Evolutionary conservation across 495 filamentous ascomycete genomes (phyloP), one percentile per base, ranked within the genome.

Genomic region (Penicillium odoratum): DNA sequence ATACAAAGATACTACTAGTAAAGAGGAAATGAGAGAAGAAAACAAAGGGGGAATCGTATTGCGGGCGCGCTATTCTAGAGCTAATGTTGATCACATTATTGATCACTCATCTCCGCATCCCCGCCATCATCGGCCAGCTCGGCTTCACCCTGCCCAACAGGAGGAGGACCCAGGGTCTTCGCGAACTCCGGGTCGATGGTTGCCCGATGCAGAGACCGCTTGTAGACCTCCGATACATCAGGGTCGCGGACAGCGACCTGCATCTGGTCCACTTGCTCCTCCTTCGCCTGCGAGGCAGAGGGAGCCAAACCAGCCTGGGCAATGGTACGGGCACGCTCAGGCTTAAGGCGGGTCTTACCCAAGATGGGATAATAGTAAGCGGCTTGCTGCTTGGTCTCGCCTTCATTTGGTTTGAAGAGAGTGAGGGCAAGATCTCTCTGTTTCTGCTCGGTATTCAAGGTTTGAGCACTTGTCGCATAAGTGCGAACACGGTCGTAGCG

Each of bases 351-450:
- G 29, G 79, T 81, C 65, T 83, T 86, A 73, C 91, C 88, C 53
- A 90, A 73, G 59, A 98, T 84, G 0, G 93, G 92, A 63, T 97
- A 98, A 69, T 92, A 97, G 73, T 90, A 97, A 8, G 90, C 93
- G 18, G 83, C 94, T 61, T 82, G 86, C 65, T 84, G 85, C 57
- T 84, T 77, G 34, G 53, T 56, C 16, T 69, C 66, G 9, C 60
- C 56, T 10, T 69, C 58, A 55, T 88, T 84, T 34, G 82, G 83
- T 57, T 89, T 78, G 67, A 88, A 86, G 33, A 89, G 70, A 0
- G 84, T 83, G 30, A 89, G 33, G 5, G 83, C 85, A 48, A 88
- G 73, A 48, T 87, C 83, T 50, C 72, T 77, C 55, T 83, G 83
- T 46, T 74, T 74, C 44, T 82, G 68, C 8, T 81, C 74, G 8